These are phyloP conservation scores for Solanum hybrid DNA, from an alignment of 305 asterid genomes.

Conservation along the genomic window DNA sequence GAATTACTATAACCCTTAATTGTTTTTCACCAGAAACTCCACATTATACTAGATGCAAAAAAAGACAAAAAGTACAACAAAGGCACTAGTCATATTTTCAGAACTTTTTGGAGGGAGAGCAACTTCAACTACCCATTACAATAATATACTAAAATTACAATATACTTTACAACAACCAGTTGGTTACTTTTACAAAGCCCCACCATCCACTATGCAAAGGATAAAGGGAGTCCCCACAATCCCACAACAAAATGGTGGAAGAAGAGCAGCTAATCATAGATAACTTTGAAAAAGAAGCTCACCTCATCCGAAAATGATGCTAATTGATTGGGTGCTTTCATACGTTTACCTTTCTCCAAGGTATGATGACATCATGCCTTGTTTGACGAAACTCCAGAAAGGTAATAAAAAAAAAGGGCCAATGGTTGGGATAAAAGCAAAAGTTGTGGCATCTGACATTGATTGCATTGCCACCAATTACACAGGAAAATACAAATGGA, in stretches of 20 bases:
- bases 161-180: constrained; percentile 1
- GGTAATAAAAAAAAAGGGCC: not conserved
- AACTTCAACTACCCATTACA: constrained; percentile 14
- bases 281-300: constrained; percentile 16
- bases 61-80: not conserved
- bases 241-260: constrained; percentile 19
- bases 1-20: not conserved
- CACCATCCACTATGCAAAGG: constrained; percentile 21
- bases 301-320: constrained; percentile 12
- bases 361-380: constrained; percentile 18
- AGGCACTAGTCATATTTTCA: not conserved
- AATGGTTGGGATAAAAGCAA: constrained; percentile 11
- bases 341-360: constrained; percentile 16
- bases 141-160: not conserved
- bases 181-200: constrained; percentile 18
- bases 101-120: not conserved
- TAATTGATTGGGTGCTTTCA: constrained; percentile 15
- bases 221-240: constrained; percentile 14
- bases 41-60: not conserved
- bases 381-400: constrained; percentile 10
- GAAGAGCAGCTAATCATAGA: constrained; percentile 8
- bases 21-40: not conserved
- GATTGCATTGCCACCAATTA: constrained; percentile 25
- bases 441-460: constrained; percentile 24
- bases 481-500: not conserved